Base-by-base conservation (phyloP, 192 early-diverging fungal species). In the Backusella tarrabulga region DNA sequence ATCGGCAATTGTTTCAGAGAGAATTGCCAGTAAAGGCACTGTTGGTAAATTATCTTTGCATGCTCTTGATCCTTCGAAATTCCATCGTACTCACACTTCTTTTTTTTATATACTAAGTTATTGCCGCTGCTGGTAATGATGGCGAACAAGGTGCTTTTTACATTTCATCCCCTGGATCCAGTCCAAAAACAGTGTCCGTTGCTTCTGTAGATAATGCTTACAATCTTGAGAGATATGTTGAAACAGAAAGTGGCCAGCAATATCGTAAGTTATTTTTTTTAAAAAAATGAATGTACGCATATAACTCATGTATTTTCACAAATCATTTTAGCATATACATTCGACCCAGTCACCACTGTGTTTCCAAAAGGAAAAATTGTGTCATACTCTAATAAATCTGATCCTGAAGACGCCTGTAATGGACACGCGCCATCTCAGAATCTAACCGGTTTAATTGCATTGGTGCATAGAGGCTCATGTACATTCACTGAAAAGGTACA, bases 401-500 rank as follows among this genome's bases (percentile, higher is more conserved):
- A 81, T 17, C 82, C 85, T 12, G 77, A 84, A 0, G 81, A 82
- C 34, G 92, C 85, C 0, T 93, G 93, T 71, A 41, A 36, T 68
- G 75, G 76, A 8, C 72, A 75, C 14, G 26, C 84, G 21, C 85
- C 89, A 74, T 66, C 60, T 6, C 60, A 54, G 7, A 72, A 76
- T 44, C 73, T 92, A 34, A 76, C 40, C 0, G 85, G 85, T 1
- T 85, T 90, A 73, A 86, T 92, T 23, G 84, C 83, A 23, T 76
- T 96, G 42, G 83, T 95, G 56, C 88, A 88, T 35, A 91, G 93
- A 54, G 93, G 93, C 2, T 82, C 77, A 29, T 96, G 94, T 72
- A 86, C 83, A 1, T 93, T 93, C 79, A 85, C 81, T 7, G 79
- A 85, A 42, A 96, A 96, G 83, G 79, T 88, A 4, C 72, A 56